phyloP scores from a whole-genome alignment of 306 rosid genomes.

The Echinosophora koreensis region DNA sequence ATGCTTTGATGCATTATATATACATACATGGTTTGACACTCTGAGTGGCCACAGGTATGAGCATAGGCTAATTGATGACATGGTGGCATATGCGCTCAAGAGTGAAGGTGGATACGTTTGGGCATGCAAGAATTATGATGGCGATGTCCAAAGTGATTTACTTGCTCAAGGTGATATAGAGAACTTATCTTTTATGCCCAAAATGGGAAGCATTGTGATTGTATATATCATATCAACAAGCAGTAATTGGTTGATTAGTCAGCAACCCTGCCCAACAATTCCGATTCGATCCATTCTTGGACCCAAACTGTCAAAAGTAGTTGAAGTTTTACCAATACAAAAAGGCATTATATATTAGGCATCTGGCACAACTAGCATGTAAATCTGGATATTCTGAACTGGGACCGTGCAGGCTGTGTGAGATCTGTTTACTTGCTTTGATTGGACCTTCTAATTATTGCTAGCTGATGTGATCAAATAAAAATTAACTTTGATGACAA shows the following conservation, averaged over 20 bases:
- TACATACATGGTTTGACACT: constrained; percentile 44
- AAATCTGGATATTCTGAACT: neutral
- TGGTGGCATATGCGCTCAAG: constrained; percentile 95
- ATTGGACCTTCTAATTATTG: constrained; percentile 12
- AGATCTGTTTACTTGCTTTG: constrained; percentile 12
- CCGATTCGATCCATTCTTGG: constrained; percentile 24
- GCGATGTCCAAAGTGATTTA: constrained; percentile 97
- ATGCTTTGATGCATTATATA: constrained; percentile 35
- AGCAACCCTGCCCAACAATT: neutral
- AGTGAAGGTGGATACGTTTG: constrained; percentile 99
- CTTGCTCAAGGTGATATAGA: constrained; percentile 89
- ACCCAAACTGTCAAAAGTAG: constrained; percentile 5
- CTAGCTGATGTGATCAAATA: neutral
- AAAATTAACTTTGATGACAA: neutral
- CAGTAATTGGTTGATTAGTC: constrained; percentile 22
- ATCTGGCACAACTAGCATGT: constrained; percentile 15
- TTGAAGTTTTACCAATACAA: neutral
- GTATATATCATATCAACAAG: constrained; percentile 31
- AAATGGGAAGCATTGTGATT: constrained; percentile 18
- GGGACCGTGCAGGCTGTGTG: neutral
- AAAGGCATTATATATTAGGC: constrained; percentile 14
- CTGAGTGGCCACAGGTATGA: constrained; percentile 76
- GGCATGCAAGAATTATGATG: constrained; percentile 99
- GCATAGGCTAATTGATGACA: constrained; percentile 98
- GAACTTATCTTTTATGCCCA: constrained; percentile 22